Conservation (phyloP, 2,329 filamentous ascomycete genomes). For the Colletotrichum gigasporum region DNA sequence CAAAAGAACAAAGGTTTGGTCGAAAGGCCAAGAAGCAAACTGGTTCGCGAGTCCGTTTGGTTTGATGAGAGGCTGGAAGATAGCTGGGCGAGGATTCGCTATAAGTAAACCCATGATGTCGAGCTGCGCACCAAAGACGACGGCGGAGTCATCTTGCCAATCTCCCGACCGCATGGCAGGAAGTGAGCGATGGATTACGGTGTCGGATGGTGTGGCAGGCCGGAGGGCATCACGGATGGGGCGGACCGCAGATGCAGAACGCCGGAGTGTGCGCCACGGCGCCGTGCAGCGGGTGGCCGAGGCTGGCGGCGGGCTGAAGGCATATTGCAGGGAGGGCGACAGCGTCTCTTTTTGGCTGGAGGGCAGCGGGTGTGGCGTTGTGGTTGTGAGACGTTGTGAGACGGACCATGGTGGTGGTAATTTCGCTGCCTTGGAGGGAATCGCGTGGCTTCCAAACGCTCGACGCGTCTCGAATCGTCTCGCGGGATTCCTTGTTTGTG, state of each 20-base stretch:
- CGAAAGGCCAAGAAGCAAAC: neutral
- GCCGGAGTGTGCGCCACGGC: constrained; percentile 10
- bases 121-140: no score
- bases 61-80: no score
- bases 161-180: neutral
- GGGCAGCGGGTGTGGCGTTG: neutral
- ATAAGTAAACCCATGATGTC: neutral
- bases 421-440: neutral
- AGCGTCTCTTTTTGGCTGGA: neutral
- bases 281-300: neutral
- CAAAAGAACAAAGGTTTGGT: neutral
- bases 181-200: constrained; percentile 12
- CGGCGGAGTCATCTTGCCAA: neutral
- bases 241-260: constrained; percentile 1
- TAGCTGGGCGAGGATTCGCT: neutral
- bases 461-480: neutral
- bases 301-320: neutral
- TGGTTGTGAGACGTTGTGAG: no score
- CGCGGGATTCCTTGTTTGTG: no score
- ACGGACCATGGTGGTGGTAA: neutral
- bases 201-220: neutral
- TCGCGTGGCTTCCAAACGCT: neutral
- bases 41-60: no score
- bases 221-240: neutral
- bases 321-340: neutral